Evolutionary conservation across 1,284 basidiomycete genomes (phyloP).

Genomic region (Sanguinoderma infundibulare): DNA sequence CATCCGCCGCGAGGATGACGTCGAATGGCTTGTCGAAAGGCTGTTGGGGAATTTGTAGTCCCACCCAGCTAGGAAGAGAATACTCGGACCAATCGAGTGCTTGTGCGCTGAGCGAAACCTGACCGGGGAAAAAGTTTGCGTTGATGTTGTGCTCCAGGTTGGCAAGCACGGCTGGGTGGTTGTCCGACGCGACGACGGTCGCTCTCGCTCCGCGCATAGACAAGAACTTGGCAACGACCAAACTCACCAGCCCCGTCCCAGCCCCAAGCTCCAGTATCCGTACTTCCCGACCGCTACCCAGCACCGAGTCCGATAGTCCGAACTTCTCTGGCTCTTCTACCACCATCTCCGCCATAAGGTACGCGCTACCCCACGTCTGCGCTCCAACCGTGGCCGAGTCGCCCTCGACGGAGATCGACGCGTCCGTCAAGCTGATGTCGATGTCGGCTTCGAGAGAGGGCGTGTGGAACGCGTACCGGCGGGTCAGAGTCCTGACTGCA

Average conservation of each 20-base stretch:
- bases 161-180: constrained; percentile 76
- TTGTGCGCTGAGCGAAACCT: no score
- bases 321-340: constrained; percentile 61
- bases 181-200: constrained; percentile 78
- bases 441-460: constrained; percentile 26
- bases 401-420: constrained; percentile 66
- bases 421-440: constrained; percentile 67
- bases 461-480: constrained; percentile 43
- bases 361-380: constrained; percentile 91
- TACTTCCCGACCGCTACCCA: constrained; percentile 29
- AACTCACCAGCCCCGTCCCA: constrained; percentile 85
- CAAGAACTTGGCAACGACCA: constrained; percentile 63
- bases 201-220: constrained; percentile 17
- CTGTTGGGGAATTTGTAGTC: no score
- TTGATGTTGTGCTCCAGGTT: no score
- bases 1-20: no score
- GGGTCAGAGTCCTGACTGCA: constrained; percentile 44
- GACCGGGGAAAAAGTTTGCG: no score
- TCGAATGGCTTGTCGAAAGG: no score
- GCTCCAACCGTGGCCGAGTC: constrained; percentile 83
- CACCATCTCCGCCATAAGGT: constrained; percentile 81
- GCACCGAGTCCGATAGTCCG: constrained; percentile 41
- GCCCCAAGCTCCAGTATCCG: constrained; percentile 86
- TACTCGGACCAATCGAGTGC: no score
- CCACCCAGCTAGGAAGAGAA: no score